Evolutionary conservation across 495 filamentous ascomycete genomes (phyloP), one percentile per base, ranked within the genome.

Genomic region (Hypomontagnella submonticulosa): DNA sequence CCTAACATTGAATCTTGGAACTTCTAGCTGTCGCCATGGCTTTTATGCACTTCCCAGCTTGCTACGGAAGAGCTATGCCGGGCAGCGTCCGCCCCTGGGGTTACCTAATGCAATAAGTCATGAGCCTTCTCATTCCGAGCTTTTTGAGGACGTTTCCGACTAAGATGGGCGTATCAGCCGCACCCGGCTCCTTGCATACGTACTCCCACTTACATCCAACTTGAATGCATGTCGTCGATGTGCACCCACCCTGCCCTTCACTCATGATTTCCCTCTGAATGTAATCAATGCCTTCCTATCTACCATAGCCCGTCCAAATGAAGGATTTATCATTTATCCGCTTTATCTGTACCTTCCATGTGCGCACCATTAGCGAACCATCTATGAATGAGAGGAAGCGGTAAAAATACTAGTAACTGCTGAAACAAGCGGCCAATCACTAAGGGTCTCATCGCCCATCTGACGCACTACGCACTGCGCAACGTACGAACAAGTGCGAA

Each of bases 51-150:
- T 12, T 46, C n/a, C n/a, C 3, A 13, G 27, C 44, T 15, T n/a
- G 13, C 30, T 13, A 41, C 5, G 5, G n/a, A 41, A 16, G 15
- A 46, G 42, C 16, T 18, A 49, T 49, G 41, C 41, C 15, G 16
- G 34, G 7, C 12, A 1, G 11, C 15, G 43, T 20, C 19, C n/a
- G n/a, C 36, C 32, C 33, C 33, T 27, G 33, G 12, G 12, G 42
- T 38, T 49, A 48, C 42, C 16, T 18, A 42, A 40, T 30, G 18
- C 36, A 49, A 40, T 37, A 10, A 27, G 16, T 33, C 37, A 13
- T 47, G 33, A 65, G 38, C 46, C 40, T 53, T 54, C 38, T 44
- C 56, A 66, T 66, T 66, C 63, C 63, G 51, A 56, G 23, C 63
- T 37, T 18, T 32, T 36, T n/a, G 37, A 46, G 10, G 13, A 40